These are phyloP conservation scores for Fusarium mundagurra DNA, from an alignment of 2,329 filamentous ascomycete genomes.

Conservation along the genomic window DNA sequence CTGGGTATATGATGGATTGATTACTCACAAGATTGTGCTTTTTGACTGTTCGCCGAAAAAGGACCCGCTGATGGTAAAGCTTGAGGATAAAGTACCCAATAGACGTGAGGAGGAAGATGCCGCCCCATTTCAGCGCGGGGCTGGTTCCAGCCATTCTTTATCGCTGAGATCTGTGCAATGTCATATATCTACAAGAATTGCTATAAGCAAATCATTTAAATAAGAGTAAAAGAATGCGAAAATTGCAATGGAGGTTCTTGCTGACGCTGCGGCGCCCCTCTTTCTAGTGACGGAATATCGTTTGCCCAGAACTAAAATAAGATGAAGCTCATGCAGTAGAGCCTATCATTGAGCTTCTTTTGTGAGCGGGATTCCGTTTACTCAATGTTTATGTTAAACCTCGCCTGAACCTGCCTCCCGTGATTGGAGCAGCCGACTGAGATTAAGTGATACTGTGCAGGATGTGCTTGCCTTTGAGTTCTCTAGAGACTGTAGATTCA, in stretches of 20 bases:
- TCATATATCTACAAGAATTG: not conserved
- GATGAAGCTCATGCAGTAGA: not conserved
- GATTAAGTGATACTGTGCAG: too few relatives aligned
- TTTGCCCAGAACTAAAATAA: not conserved
- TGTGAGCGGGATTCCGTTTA: not conserved
- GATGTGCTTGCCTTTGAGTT: not conserved
- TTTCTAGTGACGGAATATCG: not conserved
- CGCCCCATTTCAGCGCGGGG: not conserved
- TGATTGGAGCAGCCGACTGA: not conserved
- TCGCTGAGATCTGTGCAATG: accelerated
- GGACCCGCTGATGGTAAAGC: not conserved
- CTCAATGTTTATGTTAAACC: not conserved
- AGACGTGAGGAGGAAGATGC: not conserved
- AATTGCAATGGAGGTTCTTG: not conserved
- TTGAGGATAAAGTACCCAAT: not conserved
- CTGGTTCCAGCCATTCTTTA: not conserved
- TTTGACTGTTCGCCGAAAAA: not conserved
- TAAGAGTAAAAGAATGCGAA: not conserved
- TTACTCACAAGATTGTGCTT: not conserved
- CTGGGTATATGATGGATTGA: accelerated
- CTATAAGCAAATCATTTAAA: accelerated
- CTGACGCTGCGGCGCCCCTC: not conserved
- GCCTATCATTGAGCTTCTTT: not conserved
- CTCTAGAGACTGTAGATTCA: not conserved
- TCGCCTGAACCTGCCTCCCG: not conserved